Percentiles rank a stretch among this genome's conserved stretches.
Evolutionary conservation across 805 yeast species (phyloP).

Genomic region (Pichia nanzhaoensis): DNA sequence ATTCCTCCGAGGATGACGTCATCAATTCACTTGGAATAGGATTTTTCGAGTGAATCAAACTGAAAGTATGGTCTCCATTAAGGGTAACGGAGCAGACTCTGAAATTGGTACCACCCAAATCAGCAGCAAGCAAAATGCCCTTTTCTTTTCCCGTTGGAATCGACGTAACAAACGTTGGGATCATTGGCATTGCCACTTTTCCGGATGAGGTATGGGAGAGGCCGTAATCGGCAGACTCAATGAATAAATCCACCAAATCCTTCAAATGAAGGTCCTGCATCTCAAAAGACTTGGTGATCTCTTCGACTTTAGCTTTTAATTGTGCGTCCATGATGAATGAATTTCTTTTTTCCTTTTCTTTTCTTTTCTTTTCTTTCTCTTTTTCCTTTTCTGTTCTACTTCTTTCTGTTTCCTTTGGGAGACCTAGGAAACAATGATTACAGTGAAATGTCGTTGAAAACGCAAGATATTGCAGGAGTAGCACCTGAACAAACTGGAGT

Average conservation of each 20-base stretch:
- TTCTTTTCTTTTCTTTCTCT: no score
- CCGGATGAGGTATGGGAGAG: slow-evolving; percentile 35
- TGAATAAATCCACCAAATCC: slow-evolving; percentile 47
- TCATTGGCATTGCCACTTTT: slow-evolving; percentile 69
- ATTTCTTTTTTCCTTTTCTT: neutral
- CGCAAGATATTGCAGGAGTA: no score
- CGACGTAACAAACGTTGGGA: slow-evolving; percentile 82
- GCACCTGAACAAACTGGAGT: no score
- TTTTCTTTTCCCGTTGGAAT: slow-evolving; percentile 81
- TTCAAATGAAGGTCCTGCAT: slow-evolving; percentile 16
- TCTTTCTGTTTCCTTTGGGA: no score
- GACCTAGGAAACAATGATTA: no score
- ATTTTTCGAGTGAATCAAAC: slow-evolving; percentile 65
- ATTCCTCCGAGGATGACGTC: slow-evolving; percentile 57
- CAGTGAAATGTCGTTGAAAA: no score
- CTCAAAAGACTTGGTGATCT: slow-evolving; percentile 35
- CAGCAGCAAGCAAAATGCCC: slow-evolving; percentile 85
- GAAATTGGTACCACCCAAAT: slow-evolving; percentile 93
- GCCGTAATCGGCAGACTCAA: slow-evolving; percentile 56
- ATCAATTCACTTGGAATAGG: slow-evolving; percentile 75
- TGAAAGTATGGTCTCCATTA: slow-evolving; percentile 73
- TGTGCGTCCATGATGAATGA: neutral
- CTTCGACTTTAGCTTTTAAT: slow-evolving; percentile 17
- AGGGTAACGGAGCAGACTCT: slow-evolving; percentile 85
- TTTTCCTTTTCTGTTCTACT: neutral